These are phyloP conservation scores for Gastrodia elata DNA, from an alignment of 106 monocot species.

Conservation along the genomic window DNA sequence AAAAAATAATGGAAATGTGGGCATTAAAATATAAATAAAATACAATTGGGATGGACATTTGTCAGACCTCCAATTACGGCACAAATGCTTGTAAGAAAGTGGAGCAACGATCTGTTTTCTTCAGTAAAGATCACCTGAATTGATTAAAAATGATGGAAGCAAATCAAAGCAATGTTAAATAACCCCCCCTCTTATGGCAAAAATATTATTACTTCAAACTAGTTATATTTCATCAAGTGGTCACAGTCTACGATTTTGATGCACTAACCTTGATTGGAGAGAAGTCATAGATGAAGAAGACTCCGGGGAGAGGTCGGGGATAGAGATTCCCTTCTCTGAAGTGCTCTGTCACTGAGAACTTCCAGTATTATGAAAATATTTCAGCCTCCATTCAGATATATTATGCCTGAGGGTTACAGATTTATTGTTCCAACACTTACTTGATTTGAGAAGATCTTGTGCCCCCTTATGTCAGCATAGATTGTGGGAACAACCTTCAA, in stretches of 20 bases:
- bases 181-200: too few species aligned
- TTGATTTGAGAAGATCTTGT: slow-evolving; percentile 86
- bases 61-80: slow-evolving; percentile 83
- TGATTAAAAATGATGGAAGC: not conserved
- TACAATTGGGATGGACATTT: not conserved
- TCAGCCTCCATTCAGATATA: not conserved
- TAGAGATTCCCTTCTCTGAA: slow-evolving; percentile 57
- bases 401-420: not conserved
- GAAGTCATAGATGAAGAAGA: slow-evolving; percentile 89
- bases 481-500: slow-evolving; percentile 91
- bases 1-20: not conserved
- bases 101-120: slow-evolving; percentile 75
- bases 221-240: not conserved
- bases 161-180: too few species aligned
- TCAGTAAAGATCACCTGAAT: slow-evolving; percentile 81
- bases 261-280: slow-evolving; percentile 84
- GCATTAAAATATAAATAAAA: too few species aligned
- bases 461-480: slow-evolving; percentile 74
- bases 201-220: not conserved
- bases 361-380: slow-evolving; percentile 17
- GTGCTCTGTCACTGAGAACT: slow-evolving; percentile 99
- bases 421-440: slow-evolving; percentile 18
- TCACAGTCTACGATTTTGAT: not conserved
- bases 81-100: slow-evolving; percentile 83
- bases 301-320: slow-evolving; percentile 57